Evolutionary conservation across 2,329 filamentous ascomycete species (phyloP).

Genomic region (Stagonosporopsis cucurbitacearum): DNA sequence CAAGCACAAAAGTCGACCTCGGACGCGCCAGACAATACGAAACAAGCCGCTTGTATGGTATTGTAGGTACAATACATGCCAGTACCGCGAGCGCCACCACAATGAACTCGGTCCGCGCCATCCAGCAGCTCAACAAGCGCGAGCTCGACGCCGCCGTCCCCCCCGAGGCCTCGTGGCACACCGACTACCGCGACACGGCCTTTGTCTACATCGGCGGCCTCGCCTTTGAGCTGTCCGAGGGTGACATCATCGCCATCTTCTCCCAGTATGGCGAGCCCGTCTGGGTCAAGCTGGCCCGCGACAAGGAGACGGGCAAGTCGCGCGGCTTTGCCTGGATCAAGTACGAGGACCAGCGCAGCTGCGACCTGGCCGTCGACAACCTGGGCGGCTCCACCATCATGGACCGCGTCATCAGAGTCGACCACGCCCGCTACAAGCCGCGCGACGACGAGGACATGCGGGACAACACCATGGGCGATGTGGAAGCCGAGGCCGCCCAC

Average conservation of each 20-base stretch:
- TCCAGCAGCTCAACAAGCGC: conserved; percentile 90
- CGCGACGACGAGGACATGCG: conserved; percentile 77
- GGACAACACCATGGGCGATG: conserved; percentile 62
- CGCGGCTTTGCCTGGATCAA: conserved; percentile 96
- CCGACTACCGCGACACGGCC: conserved; percentile 96
- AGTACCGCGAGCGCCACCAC: conserved; percentile 25
- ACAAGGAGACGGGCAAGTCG: conserved; percentile 95
- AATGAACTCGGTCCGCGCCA: conserved; percentile 95
- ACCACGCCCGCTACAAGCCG: conserved; percentile 90
- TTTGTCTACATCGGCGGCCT: conserved; percentile 96
- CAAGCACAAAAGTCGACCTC: conserved; percentile 35
- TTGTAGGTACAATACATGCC: no score
- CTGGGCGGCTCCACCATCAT: conserved; percentile 83
- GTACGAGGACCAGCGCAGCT: conserved; percentile 97
- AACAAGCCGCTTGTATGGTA: no score
- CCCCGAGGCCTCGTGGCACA: conserved; percentile 91
- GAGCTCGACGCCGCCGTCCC: conserved; percentile 90
- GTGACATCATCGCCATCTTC: conserved; percentile 95
- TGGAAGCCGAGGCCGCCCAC: conserved; percentile 40
- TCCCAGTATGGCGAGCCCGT: conserved; percentile 96
- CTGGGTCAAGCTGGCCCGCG: conserved; percentile 88
- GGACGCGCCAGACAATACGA: no score
- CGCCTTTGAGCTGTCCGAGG: conserved; percentile 90
- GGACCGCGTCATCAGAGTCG: conserved; percentile 82
- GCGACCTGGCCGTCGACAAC: conserved; percentile 95